phyloP scores from a whole-genome alignment of 75 land plant species.

The Sequoia sempervirens region DNA sequence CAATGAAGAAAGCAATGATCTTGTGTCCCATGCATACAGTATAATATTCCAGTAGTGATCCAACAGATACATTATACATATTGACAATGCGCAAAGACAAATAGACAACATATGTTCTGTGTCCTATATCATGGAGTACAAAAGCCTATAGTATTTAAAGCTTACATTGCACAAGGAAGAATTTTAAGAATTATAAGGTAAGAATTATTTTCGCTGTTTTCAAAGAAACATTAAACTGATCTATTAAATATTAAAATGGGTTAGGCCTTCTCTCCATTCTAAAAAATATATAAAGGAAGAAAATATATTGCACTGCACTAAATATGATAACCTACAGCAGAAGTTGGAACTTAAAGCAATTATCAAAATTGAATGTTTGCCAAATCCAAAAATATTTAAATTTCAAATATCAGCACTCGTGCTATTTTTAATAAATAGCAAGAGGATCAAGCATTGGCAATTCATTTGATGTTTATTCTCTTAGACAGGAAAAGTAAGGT shows the following conservation, averaged over 20 bases:
- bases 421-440: too few relatives aligned
- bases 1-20: constrained; percentile 5
- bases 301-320: too few relatives aligned
- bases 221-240: background rate
- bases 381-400: too few relatives aligned
- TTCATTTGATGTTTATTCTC: too few relatives aligned
- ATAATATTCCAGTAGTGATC: background rate
- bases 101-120: background rate
- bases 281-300: background rate
- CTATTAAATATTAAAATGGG: background rate
- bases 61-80: background rate
- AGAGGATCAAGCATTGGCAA: too few relatives aligned
- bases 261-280: background rate
- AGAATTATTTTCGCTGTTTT: background rate
- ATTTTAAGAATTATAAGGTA: background rate
- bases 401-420: too few relatives aligned
- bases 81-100: background rate
- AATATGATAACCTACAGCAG: too few relatives aligned
- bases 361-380: too few relatives aligned
- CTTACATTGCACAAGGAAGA: background rate
- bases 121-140: background rate
- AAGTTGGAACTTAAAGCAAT: too few relatives aligned
- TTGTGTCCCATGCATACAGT: background rate
- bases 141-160: background rate
- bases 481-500: too few relatives aligned